Conservation (phyloP, 176 grass and related monocot genomes). For the Leersia perrieri region DNA sequence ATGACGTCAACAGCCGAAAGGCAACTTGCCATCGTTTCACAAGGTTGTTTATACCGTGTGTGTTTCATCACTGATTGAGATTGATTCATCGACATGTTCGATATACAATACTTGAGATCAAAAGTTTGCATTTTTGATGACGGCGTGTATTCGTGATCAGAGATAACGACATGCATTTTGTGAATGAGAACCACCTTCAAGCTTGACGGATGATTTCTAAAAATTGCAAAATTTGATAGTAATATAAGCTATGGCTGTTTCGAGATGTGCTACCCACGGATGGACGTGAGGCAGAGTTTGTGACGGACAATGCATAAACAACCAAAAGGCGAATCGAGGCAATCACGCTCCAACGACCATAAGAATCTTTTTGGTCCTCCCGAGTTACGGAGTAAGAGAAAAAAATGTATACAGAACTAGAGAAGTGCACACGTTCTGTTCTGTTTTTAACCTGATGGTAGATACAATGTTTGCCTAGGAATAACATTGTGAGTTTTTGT, state of each 20-base stretch:
- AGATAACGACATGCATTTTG: background rate
- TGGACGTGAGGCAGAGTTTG: background rate
- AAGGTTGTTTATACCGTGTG: background rate
- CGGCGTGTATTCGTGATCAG: background rate
- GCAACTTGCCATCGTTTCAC: background rate
- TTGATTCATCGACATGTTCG: background rate
- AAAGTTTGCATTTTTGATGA: background rate
- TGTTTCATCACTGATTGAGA: background rate
- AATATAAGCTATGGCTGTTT: background rate
- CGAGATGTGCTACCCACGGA: background rate
- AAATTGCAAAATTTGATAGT: background rate
- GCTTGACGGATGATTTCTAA: no score
- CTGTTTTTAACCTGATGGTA: background rate
- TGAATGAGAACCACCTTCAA: background rate
- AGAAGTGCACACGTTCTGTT: constrained; percentile 6
- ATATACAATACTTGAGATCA: background rate
- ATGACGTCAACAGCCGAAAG: background rate
- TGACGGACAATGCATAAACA: background rate
- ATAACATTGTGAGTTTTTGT: constrained; percentile 21
- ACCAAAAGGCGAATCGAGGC: background rate
- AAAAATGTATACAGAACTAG: constrained; percentile 35
- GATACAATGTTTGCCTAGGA: constrained; percentile 32
- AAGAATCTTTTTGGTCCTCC: background rate
- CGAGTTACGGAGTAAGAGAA: background rate
- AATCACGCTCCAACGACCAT: background rate